phyloP scores from a whole-genome alignment of 2,329 filamentous ascomycete species.

The Penicillium psychrosexuale region DNA sequence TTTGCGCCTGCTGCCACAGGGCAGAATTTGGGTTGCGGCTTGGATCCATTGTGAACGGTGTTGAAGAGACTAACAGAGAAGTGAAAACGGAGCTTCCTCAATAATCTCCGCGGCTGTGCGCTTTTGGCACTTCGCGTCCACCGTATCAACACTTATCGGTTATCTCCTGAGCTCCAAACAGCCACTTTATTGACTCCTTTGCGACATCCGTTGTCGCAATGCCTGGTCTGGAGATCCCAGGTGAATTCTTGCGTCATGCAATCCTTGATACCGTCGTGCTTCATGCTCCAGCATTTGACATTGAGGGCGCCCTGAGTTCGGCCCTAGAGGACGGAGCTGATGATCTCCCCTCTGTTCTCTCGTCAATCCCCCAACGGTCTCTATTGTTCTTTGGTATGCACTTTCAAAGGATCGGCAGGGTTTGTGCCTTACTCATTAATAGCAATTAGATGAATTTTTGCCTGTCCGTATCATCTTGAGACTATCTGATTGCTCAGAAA shows the following conservation, averaged over 20 bases:
- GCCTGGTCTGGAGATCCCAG: conserved; percentile 36
- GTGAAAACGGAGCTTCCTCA: conserved; percentile 24
- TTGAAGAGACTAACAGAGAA: not conserved
- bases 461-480: conserved; percentile 52
- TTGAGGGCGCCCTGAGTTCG: conserved; percentile 41
- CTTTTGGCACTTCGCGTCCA: conserved; percentile 22
- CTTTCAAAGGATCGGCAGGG: conserved; percentile 1
- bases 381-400: conserved; percentile 52
- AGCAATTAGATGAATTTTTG: conserved; percentile 54
- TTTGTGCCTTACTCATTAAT: conserved; percentile 49
- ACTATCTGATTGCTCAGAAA: conserved; percentile 50
- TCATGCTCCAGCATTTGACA: conserved; percentile 39
- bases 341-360: conserved; percentile 44
- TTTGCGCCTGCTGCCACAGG: conserved; percentile 77
- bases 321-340: conserved; percentile 47
- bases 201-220: conserved; percentile 30
- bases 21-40: conserved; percentile 56
- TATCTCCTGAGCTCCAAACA: conserved; percentile 16
- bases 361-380: conserved; percentile 50
- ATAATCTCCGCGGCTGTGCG: conserved; percentile 27
- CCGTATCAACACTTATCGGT: conserved; percentile 13
- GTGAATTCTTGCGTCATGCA: conserved; percentile 43
- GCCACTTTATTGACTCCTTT: conserved; percentile 18
- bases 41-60: conserved; percentile 32
- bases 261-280: conserved; percentile 46